Evolutionary conservation across 495 filamentous ascomycete genomes (phyloP).

Genomic region (Evernia prunastri): DNA sequence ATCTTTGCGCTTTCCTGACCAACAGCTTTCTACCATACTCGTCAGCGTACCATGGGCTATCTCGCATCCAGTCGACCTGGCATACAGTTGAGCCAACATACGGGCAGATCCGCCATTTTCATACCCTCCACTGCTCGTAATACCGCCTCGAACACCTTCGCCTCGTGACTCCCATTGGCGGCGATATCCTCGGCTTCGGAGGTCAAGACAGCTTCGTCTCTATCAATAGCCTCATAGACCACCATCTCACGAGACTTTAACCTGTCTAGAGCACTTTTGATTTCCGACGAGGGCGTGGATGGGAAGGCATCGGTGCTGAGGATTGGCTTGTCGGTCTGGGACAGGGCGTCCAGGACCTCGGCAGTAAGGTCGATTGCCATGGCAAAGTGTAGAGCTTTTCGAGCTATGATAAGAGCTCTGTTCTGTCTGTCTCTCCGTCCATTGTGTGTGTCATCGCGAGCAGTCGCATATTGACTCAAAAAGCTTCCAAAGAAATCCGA

Average conservation of each 20-base stretch:
- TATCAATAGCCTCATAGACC: constrained; percentile 70
- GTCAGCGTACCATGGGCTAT: background rate
- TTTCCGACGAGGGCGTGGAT: constrained; percentile 54
- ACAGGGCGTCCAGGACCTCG: constrained; percentile 60
- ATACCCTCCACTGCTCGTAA: constrained; percentile 69
- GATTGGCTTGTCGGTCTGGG: constrained; percentile 55
- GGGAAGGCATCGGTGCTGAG: constrained; percentile 74
- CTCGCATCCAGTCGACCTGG: constrained; percentile 21
- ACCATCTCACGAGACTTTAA: constrained; percentile 81
- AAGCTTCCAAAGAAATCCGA: background rate
- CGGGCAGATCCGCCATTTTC: constrained; percentile 67
- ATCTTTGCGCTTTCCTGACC: constrained; percentile 80
- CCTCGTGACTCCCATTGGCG: constrained; percentile 86
- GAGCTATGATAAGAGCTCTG: background rate
- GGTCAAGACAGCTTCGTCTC: constrained; percentile 72
- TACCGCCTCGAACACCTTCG: constrained; percentile 85
- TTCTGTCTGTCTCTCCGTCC: background rate
- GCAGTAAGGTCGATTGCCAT: constrained; percentile 14
- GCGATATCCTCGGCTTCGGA: constrained; percentile 71
- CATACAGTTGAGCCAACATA: constrained; percentile 32
- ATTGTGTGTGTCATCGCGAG: background rate
- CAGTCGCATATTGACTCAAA: background rate
- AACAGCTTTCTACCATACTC: constrained; percentile 50
- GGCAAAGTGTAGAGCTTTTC: background rate
- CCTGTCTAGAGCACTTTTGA: constrained; percentile 85